A percentile compares a stretch with the other conserved stretches of the same genome.
These are phyloP conservation scores for Marchantia polymorpha DNA, from an alignment of 225 moss, liverwort and hornwort genomes.

Conservation along the genomic window DNA sequence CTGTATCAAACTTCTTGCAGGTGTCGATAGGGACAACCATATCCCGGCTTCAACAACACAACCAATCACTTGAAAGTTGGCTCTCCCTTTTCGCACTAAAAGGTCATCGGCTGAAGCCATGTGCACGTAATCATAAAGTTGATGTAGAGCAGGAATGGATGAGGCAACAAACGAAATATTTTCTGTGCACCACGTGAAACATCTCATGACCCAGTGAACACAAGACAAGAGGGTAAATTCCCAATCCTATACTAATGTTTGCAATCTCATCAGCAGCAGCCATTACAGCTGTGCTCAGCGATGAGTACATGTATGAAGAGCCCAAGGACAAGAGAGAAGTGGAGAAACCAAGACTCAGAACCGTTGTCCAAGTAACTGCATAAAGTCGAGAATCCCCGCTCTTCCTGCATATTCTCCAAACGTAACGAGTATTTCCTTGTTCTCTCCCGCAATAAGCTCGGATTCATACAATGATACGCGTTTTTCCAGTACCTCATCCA, in stretches of 20 bases:
- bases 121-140: slow-evolving; percentile 35
- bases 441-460: slow-evolving; percentile 77
- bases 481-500: slow-evolving; percentile 85
- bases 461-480: slow-evolving; percentile 81
- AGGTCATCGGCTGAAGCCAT: slow-evolving; percentile 14
- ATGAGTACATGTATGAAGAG: slow-evolving; percentile 90
- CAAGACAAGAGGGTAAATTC: slow-evolving; percentile 87
- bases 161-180: slow-evolving; percentile 78
- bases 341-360: slow-evolving; percentile 72
- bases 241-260: slow-evolving; percentile 67
- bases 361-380: slow-evolving; percentile 88
- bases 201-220: slow-evolving; percentile 88
- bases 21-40: slow-evolving; percentile 64
- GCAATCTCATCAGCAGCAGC: slow-evolving; percentile 89
- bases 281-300: slow-evolving; percentile 72
- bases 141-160: slow-evolving; percentile 64
- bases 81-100: slow-evolving; percentile 17
- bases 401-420: slow-evolving; percentile 96
- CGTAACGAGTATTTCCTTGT: slow-evolving; percentile 66
- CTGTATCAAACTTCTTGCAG: slow-evolving; percentile 68
- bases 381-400: slow-evolving; percentile 89
- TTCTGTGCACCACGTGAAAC: slow-evolving; percentile 92
- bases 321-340: slow-evolving; percentile 89
- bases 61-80: slow-evolving; percentile 65
- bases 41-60: slow-evolving; percentile 65